Percentiles rank a stretch among this genome's conserved stretches.
These are phyloP conservation scores for Macadamia integrifolia DNA, from an alignment of 164 flowering plant genomes.

Conservation along the genomic window DNA sequence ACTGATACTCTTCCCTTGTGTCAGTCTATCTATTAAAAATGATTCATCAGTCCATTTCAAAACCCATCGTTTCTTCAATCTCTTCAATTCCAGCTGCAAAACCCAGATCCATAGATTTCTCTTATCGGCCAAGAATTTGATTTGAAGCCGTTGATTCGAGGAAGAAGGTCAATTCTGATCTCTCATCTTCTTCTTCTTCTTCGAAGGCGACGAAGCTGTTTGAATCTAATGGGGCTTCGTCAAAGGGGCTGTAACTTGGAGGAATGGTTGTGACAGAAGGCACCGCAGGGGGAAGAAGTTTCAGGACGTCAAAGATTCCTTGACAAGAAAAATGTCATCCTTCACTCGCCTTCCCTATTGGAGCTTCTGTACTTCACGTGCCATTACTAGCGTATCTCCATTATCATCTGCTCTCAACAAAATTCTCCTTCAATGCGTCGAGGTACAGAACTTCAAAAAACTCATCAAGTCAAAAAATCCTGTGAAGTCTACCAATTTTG, in stretches of 20 bases:
- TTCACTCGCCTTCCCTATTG: no score
- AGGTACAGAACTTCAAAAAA: no score
- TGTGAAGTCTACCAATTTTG: no score
- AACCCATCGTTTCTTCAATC: no score
- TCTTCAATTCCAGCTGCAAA: no score
- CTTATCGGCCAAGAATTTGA: slow-evolving; percentile 5
- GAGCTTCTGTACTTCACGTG: no score
- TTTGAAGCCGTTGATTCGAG: slow-evolving; percentile 17
- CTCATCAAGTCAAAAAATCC: no score
- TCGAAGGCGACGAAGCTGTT: slow-evolving; percentile 14
- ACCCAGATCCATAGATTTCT: slow-evolving; percentile 6
- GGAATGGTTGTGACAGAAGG: slow-evolving; percentile 85
- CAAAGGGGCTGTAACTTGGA: slow-evolving; percentile 24
- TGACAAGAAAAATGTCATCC: slow-evolving; percentile 22
- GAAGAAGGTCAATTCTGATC: slow-evolving; percentile 9
- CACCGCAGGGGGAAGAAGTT: slow-evolving; percentile 72
- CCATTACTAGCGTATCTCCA: no score
- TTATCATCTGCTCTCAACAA: no score
- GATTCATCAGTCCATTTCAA: no score
- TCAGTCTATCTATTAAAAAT: slow-evolving; percentile 10
- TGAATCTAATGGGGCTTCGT: slow-evolving; percentile 20
- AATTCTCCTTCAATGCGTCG: no score
- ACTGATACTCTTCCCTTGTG: slow-evolving; percentile 12
- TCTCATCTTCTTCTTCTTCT: background rate
- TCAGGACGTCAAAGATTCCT: slow-evolving; percentile 60